A percentile compares a stretch with the other conserved stretches of the same genome.
Evolutionary conservation across 345 rosid genomes (phyloP).

Genomic region (Ricinus communis): DNA sequence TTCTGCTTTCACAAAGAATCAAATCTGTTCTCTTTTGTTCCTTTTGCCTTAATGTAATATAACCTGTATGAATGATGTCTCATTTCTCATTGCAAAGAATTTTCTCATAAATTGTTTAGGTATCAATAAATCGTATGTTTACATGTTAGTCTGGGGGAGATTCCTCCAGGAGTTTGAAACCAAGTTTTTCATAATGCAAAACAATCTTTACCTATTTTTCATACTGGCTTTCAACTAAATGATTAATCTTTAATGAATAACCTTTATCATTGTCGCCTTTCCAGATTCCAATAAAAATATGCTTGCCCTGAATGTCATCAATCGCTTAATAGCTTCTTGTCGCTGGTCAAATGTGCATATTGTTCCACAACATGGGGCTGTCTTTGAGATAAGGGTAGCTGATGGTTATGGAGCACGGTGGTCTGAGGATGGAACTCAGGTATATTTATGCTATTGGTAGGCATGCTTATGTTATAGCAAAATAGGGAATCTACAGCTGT

Average conservation of each 20-base stretch:
- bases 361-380: slow-evolving; percentile 62
- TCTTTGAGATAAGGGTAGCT: slow-evolving; percentile 63
- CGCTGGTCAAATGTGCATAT: slow-evolving; percentile 68
- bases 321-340: slow-evolving; percentile 40
- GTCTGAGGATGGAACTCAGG: slow-evolving; percentile 74
- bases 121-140: not conserved
- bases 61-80: not conserved
- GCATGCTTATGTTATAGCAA: slow-evolving; percentile 1
- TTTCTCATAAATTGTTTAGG: not conserved
- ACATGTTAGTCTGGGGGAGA: not conserved
- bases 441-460: slow-evolving; percentile 21
- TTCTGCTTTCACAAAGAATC: not conserved
- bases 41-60: not conserved
- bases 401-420: slow-evolving; percentile 77
- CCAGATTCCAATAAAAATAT: slow-evolving; percentile 61
- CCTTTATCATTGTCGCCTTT: not conserved
- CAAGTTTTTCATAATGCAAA: not conserved
- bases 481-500: too few relatives aligned
- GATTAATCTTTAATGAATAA: not conserved
- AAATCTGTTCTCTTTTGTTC: too few relatives aligned
- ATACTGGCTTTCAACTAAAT: not conserved
- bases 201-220: not conserved
- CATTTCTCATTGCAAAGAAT: not conserved
- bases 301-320: slow-evolving; percentile 49
- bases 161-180: not conserved